These are phyloP conservation scores for Salix brachista DNA, from an alignment of 345 rosid species.

Conservation along the genomic window DNA sequence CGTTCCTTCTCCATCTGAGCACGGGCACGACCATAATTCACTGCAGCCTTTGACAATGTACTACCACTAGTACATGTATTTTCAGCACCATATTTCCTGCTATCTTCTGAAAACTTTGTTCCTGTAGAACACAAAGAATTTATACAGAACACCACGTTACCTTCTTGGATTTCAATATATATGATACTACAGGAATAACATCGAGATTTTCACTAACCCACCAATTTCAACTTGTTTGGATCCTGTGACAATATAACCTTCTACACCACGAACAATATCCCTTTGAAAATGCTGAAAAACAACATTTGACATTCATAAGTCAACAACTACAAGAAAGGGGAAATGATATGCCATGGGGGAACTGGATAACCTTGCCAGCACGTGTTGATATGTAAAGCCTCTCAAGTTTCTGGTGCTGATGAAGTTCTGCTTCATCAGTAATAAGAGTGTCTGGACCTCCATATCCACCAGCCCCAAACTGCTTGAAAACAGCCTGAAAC, in stretches of 20 bases:
- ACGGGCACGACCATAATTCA: conserved; percentile 58
- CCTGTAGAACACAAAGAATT: conserved; percentile 40
- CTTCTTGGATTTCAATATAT: background rate
- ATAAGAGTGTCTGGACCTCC: conserved; percentile 67
- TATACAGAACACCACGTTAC: background rate
- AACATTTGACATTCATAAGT: conserved; percentile 7
- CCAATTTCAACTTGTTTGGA: conserved; percentile 94
- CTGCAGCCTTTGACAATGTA: conserved; percentile 71
- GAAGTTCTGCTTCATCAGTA: conserved; percentile 72
- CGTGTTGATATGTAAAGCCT: conserved; percentile 92
- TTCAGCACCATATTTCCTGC: conserved; percentile 81
- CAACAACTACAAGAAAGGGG: background rate
- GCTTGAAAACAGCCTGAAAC: conserved; percentile 81
- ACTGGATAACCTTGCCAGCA: conserved; percentile 63
- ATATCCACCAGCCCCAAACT: conserved; percentile 85
- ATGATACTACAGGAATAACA: background rate
- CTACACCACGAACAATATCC: conserved; percentile 88
- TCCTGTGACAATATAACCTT: conserved; percentile 81
- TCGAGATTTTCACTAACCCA: conserved; percentile 21
- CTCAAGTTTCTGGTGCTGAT: conserved; percentile 81
- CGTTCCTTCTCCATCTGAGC: conserved; percentile 89
- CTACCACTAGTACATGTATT: conserved; percentile 83
- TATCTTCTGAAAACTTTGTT: conserved; percentile 77
- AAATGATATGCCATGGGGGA: conserved; percentile 3
- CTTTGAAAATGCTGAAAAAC: conserved; percentile 80